Percentiles rank a stretch among this genome's conserved stretches.
Evolutionary conservation across 2,329 filamentous ascomycete genomes (phyloP).

Genomic region (Sporothrix luriei): DNA sequence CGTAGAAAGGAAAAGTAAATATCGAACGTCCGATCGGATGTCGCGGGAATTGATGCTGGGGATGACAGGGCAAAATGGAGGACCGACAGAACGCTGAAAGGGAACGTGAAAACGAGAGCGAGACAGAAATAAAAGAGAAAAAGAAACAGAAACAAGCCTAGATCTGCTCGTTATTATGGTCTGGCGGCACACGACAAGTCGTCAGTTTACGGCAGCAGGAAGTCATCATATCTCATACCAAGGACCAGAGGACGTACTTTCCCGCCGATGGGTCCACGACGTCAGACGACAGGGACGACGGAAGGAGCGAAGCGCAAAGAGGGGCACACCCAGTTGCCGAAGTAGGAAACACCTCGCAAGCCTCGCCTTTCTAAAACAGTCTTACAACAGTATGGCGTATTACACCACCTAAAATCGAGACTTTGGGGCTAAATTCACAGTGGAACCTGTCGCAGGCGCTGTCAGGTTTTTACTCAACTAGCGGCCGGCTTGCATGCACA

Average conservation of each 20-base stretch:
- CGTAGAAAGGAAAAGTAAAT: not conserved
- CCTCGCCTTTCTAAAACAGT: too few relatives aligned
- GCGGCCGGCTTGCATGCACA: not conserved
- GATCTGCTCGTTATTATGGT: not conserved
- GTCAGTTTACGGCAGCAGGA: constrained; percentile 1
- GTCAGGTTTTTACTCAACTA: too few relatives aligned
- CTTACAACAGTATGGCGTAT: not conserved
- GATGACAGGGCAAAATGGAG: not conserved
- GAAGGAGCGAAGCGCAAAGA: constrained; percentile 8
- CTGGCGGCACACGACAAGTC: not conserved
- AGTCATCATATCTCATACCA: constrained; percentile 4
- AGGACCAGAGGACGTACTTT: constrained; percentile 5
- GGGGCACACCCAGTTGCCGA: constrained; percentile 21
- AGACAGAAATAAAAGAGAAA: not conserved
- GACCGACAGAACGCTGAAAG: not conserved
- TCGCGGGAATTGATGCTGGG: not conserved
- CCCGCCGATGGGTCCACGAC: constrained; percentile 19
- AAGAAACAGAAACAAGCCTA: not conserved
- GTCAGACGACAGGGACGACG: constrained; percentile 18
- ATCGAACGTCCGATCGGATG: not conserved
- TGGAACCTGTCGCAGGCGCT: not conserved
- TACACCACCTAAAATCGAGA: not conserved
- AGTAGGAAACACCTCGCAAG: constrained; percentile 1
- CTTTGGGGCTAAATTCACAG: not conserved
- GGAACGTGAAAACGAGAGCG: not conserved